These are phyloP conservation scores for Eucalyptus regnans DNA, from an alignment of 345 rosid species.

Conservation along the genomic window DNA sequence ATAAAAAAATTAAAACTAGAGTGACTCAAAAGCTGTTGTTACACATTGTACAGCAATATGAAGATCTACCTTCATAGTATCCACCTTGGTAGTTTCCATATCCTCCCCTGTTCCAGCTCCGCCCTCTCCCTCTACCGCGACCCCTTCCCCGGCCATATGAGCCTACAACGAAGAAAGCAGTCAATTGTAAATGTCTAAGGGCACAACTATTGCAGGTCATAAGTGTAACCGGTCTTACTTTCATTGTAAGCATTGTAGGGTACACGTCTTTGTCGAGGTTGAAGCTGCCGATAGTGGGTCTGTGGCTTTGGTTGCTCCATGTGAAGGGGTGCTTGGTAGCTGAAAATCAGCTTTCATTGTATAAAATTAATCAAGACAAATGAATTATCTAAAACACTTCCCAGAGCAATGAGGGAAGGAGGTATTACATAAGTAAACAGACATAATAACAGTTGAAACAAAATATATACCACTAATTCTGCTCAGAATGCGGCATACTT, in stretches of 20 bases:
- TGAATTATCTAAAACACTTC: not conserved
- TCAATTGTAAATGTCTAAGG: not conserved
- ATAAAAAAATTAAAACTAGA: not conserved
- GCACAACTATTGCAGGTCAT: not conserved
- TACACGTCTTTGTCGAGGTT: constrained; percentile 27
- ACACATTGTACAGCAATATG: not conserved
- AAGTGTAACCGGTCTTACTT: constrained; percentile 24
- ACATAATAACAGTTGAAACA: not conserved
- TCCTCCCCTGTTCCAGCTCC: constrained; percentile 30
- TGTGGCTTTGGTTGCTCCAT: constrained; percentile 48
- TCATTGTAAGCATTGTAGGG: constrained; percentile 48
- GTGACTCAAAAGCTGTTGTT: not conserved
- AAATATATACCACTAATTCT: not conserved
- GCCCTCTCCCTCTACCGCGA: constrained; percentile 46
- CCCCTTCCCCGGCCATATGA: constrained; percentile 30
- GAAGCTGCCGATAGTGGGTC: constrained; percentile 41
- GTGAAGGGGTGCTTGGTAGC: constrained; percentile 77
- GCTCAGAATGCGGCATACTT: not conserved
- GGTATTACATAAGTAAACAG: not conserved
- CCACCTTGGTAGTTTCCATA: constrained; percentile 12
- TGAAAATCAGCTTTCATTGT: not conserved
- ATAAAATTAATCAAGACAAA: not conserved
- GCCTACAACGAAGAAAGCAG: constrained; percentile 20
- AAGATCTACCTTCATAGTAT: constrained; percentile 12
- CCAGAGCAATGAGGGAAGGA: not conserved